These are phyloP conservation scores for Proliferodiscus dingleyae DNA, from an alignment of 2,329 filamentous ascomycete species.

Conservation along the genomic window DNA sequence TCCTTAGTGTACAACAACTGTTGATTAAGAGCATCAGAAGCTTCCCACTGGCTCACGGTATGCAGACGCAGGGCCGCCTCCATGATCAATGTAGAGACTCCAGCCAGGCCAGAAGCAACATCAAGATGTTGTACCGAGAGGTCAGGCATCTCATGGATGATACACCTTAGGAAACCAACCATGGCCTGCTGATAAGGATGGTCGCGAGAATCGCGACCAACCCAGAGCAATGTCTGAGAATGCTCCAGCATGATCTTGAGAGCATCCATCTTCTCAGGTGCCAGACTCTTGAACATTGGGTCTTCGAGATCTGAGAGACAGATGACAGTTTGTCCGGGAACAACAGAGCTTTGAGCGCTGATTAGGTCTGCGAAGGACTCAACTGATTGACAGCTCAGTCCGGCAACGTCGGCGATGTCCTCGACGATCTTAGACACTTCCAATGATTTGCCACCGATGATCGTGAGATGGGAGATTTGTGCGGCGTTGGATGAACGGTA, in stretches of 20 bases:
- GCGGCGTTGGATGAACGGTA: constrained; percentile 1
- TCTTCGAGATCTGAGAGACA: constrained; percentile 30
- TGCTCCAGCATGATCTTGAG: constrained; percentile 17
- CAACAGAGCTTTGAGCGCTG: not conserved
- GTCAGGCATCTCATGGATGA: constrained; percentile 11
- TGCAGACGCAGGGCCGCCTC: constrained; percentile 14
- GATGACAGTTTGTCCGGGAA: constrained; percentile 11
- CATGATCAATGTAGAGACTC: not conserved
- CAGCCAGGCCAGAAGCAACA: not conserved
- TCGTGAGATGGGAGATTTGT: constrained; percentile 12
- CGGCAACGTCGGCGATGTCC: constrained; percentile 6
- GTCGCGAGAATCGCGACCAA: constrained; percentile 6
- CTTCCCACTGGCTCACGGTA: not conserved
- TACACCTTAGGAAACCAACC: constrained; percentile 12
- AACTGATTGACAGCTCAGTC: constrained; percentile 2
- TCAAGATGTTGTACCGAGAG: constrained; percentile 17
- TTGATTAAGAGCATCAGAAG: not conserved
- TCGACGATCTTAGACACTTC: constrained; percentile 7
- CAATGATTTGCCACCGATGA: constrained; percentile 19
- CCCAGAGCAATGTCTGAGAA: constrained; percentile 17
- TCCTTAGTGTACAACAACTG: constrained; percentile 16
- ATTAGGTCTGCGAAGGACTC: constrained; percentile 7
- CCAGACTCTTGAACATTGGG: constrained; percentile 24
- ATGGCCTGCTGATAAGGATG: constrained; percentile 15
- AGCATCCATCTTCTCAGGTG: constrained; percentile 18